phyloP scores from a whole-genome alignment of 345 rosid species.

The Turnera subulata region DNA sequence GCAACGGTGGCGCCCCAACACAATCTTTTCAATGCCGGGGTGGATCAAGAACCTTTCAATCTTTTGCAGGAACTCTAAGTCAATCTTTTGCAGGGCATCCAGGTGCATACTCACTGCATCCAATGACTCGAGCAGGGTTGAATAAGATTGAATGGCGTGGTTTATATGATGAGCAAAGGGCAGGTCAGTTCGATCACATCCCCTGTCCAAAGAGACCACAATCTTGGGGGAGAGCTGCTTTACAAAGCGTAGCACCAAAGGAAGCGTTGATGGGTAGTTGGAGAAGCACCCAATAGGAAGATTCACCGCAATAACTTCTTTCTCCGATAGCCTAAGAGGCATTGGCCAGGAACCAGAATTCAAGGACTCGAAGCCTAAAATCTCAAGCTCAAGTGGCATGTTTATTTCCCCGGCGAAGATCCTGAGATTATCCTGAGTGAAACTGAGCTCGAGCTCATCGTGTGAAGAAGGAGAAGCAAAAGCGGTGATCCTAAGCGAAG shows the following conservation, averaged over 20 bases:
- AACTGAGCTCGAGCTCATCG: constrained; percentile 59
- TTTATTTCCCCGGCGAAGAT: constrained; percentile 67
- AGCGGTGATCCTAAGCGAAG: constrained; percentile 64
- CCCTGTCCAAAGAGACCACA: constrained; percentile 25
- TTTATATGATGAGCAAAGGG: constrained; percentile 23
- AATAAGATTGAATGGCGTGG: constrained; percentile 24
- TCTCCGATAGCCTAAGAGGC: constrained; percentile 25
- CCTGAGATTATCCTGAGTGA: constrained; percentile 67
- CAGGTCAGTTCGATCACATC: constrained; percentile 24
- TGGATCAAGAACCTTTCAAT: constrained; percentile 27
- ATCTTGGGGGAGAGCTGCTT: constrained; percentile 26
- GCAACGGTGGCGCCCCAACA: constrained; percentile 17
- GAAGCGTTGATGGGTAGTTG: constrained; percentile 42
- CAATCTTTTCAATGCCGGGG: constrained; percentile 19
- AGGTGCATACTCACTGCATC: constrained; percentile 25
- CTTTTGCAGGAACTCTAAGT: constrained; percentile 13
- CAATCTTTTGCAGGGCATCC: constrained; percentile 19
- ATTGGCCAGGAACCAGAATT: constrained; percentile 44
- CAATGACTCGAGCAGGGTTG: constrained; percentile 22
- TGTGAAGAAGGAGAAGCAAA: constrained; percentile 54
- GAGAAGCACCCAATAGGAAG: constrained; percentile 61
- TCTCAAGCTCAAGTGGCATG: constrained; percentile 61
- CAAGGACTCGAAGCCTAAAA: constrained; percentile 53
- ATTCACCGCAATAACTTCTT: constrained; percentile 68
- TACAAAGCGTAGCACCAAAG: constrained; percentile 19